Percentiles rank a stretch among this genome's conserved stretches.
phyloP scores from a whole-genome alignment of 1,284 basidiomycete genomes.

The Golubevia sp. region DNA sequence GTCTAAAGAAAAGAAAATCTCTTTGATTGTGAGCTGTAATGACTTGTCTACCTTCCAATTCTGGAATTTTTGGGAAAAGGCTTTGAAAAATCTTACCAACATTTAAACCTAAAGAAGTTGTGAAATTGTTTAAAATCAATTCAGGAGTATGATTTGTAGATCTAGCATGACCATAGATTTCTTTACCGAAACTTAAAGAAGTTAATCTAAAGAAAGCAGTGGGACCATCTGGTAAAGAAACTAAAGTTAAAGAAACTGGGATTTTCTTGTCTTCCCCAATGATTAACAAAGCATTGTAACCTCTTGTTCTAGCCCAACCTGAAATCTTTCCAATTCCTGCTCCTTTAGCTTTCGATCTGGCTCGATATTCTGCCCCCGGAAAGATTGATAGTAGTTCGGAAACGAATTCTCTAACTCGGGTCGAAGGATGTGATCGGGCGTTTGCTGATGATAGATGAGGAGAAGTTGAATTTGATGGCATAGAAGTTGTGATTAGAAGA shows the following conservation, averaged over 20 bases:
- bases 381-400: conserved; percentile 86
- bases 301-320: conserved; percentile 86
- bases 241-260: conserved; percentile 85
- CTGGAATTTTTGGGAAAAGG: conserved; percentile 90
- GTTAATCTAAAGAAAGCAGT: conserved; percentile 95
- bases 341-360: conserved; percentile 85
- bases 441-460: conserved; percentile 57
- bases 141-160: conserved; percentile 93
- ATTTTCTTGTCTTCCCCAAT: conserved; percentile 83
- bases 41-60: conserved; percentile 95
- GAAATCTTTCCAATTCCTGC: conserved; percentile 93
- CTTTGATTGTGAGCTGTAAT: conserved; percentile 97
- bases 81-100: conserved; percentile 94
- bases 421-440: conserved; percentile 68
- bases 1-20: conserved; percentile 95
- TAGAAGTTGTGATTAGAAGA: conserved; percentile 50
- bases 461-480: conserved; percentile 48
- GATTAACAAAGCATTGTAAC: conserved; percentile 84
- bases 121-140: conserved; percentile 92
- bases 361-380: conserved; percentile 91
- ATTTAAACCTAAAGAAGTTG: conserved; percentile 87
- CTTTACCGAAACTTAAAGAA: conserved; percentile 80
- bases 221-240: conserved; percentile 88
- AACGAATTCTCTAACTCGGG: conserved; percentile 66
- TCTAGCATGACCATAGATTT: conserved; percentile 89